Conservation (phyloP, 768 basidiomycete genomes). For the Tricholoma sp. region DNA sequence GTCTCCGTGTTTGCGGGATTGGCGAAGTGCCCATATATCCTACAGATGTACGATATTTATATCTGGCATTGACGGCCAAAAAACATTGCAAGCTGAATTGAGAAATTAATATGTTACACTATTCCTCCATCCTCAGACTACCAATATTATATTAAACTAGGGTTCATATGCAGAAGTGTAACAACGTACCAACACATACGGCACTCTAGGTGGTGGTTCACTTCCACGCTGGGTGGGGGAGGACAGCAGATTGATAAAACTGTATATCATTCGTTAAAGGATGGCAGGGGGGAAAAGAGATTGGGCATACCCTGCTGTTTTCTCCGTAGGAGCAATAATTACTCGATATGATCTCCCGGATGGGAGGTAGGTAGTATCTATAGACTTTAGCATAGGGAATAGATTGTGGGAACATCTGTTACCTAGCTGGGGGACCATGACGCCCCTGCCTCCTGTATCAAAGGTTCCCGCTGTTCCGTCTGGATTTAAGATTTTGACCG, state of each 20-base stretch:
- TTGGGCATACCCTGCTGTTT: conserved; percentile 29
- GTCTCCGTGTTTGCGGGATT: no score
- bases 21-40: no score
- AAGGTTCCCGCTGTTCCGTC: conserved; percentile 66
- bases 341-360: conserved; percentile 31
- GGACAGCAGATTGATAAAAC: conserved; percentile 26
- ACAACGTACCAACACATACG: conserved; percentile 15
- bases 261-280: conserved; percentile 4
- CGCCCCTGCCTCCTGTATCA: conserved; percentile 55
- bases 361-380: conserved; percentile 36
- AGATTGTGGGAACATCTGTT: conserved; percentile 9
- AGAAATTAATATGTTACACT: background rate
- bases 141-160: background rate
- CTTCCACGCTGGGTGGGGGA: conserved; percentile 23
- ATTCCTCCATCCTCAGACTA: conserved; percentile 4
- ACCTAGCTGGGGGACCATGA: conserved; percentile 69
- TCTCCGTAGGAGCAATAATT: conserved; percentile 28
- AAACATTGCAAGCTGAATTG: background rate
- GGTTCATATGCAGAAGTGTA: background rate
- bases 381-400: background rate
- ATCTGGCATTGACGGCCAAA: background rate
- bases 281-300: background rate
- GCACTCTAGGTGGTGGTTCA: conserved; percentile 4
- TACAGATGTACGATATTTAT: no score
- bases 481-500: conserved; percentile 59